Base-by-base conservation (phyloP, 805 yeast genomes). In the Wickerhamiella alocasiicola region DNA sequence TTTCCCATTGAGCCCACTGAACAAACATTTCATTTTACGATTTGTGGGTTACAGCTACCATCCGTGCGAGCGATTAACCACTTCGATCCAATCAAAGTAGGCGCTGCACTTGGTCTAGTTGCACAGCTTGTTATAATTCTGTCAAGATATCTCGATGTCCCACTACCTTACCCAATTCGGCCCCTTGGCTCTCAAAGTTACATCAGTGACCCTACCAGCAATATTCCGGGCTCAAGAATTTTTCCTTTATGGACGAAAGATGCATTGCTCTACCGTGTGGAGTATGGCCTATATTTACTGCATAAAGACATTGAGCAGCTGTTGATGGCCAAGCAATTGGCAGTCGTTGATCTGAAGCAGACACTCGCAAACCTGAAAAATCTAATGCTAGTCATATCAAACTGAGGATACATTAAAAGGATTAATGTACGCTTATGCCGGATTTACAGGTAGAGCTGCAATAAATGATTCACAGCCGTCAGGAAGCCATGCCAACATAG, bases 201-300 rank as follows among this genome's bases (percentile, higher is more conserved):
- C 44, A 64, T 72, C 17, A 53, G 61, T 26, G 76, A 72, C 51
- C 69, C 70, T 2, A 64, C 72, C 12, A 62, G 71, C 25, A 53
- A 55, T 15, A 56, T 66, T 19, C 61, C 54, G 46, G 68, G 60
- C 12, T 59, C 58, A 31, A 49, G 59, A 9, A 48, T 55, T 28
- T 71, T 69, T 47, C 77, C 77, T 4, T 49, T 72, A 31, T 71
- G 72, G 65, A 59, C 70, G n/a, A 62, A 64, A 13, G 71, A 68
- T 9, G 65, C 59, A 7, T 46, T 60, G 12, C 56, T 60, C 19
- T 61, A 67, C 44, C 55, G 73, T 23, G 71, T 71, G 37, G 72
- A 73, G 43, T 72, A 69, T 51, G 77, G 68, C 1, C 53, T 71
- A 15, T 60, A 62, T 24, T 52, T 73, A 18, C 54, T 73, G 30